Evolutionary conservation across 1,284 basidiomycete species (phyloP).

Genomic region (Athelia psychrophila): DNA sequence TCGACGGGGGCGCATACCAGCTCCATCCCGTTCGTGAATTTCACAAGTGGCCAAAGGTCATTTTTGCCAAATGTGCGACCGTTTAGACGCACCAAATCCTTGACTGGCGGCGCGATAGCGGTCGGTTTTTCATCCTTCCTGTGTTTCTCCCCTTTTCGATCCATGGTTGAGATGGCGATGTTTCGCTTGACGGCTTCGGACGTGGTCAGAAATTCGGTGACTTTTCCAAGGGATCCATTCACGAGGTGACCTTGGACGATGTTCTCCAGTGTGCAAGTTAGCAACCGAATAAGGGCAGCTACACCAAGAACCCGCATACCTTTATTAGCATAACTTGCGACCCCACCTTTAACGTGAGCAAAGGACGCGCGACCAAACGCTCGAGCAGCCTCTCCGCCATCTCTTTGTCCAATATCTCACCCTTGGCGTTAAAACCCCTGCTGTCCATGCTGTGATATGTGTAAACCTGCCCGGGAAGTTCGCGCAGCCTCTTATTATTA

Average conservation of each 20-base stretch:
- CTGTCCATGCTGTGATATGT: not conserved
- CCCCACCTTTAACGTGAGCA: conserved; percentile 25
- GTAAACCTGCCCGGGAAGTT: not conserved
- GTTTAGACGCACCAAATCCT: not conserved
- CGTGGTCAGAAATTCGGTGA: conserved; percentile 61
- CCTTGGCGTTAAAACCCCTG: conserved; percentile 1
- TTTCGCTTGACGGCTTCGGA: conserved; percentile 41
- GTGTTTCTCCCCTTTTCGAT: not conserved
- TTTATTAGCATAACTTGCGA: conserved; percentile 83
- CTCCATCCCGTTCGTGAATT: conserved; percentile 21
- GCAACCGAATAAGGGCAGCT: conserved; percentile 1
- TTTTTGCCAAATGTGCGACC: not conserved
- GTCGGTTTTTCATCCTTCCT: not conserved
- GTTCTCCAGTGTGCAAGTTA: conserved; percentile 35
- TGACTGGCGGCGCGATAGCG: not conserved
- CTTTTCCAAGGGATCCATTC: conserved; percentile 86
- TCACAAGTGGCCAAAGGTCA: conserved; percentile 31
- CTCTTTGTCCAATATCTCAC: not conserved
- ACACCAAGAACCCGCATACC: conserved; percentile 18
- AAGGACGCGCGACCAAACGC: not conserved
- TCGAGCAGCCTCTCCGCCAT: not conserved
- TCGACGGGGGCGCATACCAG: conserved; percentile 26
- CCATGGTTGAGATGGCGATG: conserved; percentile 31
- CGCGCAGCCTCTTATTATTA: not conserved
- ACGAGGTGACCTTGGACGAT: conserved; percentile 63